Conservation (phyloP, 2,329 filamentous ascomycete genomes). For the Claviceps sp. region DNA sequence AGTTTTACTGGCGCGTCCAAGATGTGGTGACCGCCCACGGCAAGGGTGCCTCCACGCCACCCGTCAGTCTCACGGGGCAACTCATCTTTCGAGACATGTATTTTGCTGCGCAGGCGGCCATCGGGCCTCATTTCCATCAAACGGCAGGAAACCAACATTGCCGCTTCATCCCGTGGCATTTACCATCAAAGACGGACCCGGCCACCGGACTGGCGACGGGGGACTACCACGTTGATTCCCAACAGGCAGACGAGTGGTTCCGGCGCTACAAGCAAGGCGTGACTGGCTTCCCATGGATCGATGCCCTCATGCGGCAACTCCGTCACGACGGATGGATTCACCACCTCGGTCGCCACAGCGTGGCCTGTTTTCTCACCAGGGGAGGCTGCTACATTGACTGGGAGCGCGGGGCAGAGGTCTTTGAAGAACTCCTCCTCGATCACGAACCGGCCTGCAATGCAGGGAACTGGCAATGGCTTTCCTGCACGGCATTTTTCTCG, state of each 20-base stretch:
- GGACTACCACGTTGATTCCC: conserved; percentile 49
- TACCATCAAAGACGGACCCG: conserved; percentile 45
- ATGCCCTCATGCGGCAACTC: conserved; percentile 67
- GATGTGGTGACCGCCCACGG: conserved; percentile 46
- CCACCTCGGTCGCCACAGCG: conserved; percentile 62
- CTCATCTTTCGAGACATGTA: conserved; percentile 74
- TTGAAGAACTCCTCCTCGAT: conserved; percentile 63
- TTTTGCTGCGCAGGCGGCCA: conserved; percentile 58
- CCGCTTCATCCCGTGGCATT: conserved; percentile 68
- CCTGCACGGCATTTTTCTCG: conserved; percentile 60
- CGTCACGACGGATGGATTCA: conserved; percentile 65
- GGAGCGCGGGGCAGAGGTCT: conserved; percentile 67
- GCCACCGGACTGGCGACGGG: conserved; percentile 37
- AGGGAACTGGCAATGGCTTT: conserved; percentile 70
- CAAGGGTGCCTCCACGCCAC: conserved; percentile 44
- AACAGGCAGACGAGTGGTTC: conserved; percentile 51
- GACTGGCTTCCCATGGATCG: conserved; percentile 71
- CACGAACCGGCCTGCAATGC: conserved; percentile 62
- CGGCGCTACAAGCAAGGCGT: conserved; percentile 52
- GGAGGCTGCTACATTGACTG: conserved; percentile 68
- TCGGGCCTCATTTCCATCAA: conserved; percentile 51
- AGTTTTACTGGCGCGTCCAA: conserved; percentile 60
- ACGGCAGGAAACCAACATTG: conserved; percentile 51
- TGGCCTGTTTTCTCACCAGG: conserved; percentile 68
- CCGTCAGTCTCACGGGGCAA: conserved; percentile 59